Base-by-base conservation (phyloP, 1,139 yeast species). In the Hemisphaericaspora xylofermentans region DNA sequence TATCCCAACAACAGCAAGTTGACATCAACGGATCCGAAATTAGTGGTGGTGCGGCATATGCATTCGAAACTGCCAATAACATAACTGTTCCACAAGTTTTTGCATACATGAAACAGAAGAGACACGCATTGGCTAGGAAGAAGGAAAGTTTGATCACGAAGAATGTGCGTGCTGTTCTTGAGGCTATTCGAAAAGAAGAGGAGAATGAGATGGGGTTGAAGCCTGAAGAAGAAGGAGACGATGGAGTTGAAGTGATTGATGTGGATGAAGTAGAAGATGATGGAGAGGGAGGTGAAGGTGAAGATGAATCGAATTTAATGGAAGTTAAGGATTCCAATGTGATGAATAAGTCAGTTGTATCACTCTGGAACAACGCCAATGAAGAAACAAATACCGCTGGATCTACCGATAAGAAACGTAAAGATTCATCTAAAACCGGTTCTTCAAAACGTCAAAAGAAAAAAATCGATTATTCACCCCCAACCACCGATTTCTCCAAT, bases 331-430 rank as follows among this genome's bases (percentile, higher is more conserved):
- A 82, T 45, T 55, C 69, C 3, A 89, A 88, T 53, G 69, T 78
- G 3, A 74, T 88, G 64, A 91, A 91, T 59, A 87, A 83, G 54
- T 79, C 85, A 19, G 85, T 89, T 2, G 85, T 84, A 0, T 74
- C 80, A 14, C 62, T 82, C 39, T 89, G 96, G 97, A 74, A 71
- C 39, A 53, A 45, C 17, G 41, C 40, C 6, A 10, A 40, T 6
- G 45, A 43, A 8, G 49, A 45, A 6, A 48, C 44, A n/a, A 31
- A 29, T 24, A 36, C 27, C 4, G 18, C 40, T 16, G 59, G 52
- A 22, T 51, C 57, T 49, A 47, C 58, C 51, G 43, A 50, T 52
- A 58, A 65, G 45, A 68, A 68, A 46, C 53, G 71, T 38, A 68
- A 64, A 38, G 65, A 60, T 5, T 34, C n/a, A n/a, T n/a, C 57